A percentile compares a stretch with the other conserved stretches of the same genome.
These are phyloP conservation scores for Candida gigantensis DNA, from an alignment of 1,139 yeast species.

Conservation along the genomic window DNA sequence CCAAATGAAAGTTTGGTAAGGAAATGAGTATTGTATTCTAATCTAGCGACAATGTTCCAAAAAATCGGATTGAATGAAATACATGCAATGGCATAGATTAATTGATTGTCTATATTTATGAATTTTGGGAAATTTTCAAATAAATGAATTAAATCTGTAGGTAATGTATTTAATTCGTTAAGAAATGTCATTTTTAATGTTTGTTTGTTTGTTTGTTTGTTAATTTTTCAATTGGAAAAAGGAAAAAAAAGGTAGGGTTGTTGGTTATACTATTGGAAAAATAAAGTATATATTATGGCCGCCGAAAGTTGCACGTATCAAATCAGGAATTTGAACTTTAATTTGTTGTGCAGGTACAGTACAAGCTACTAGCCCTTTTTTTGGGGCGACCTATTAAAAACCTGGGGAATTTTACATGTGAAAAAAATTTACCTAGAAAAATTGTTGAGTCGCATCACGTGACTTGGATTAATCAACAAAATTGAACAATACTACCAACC, in stretches of 20 bases:
- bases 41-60: conserved; percentile 91
- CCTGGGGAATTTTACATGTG: conserved; percentile 1
- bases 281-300: too few species aligned
- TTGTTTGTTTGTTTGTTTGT: neutral
- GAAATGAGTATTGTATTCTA: conserved; percentile 74
- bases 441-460: too few species aligned
- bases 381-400: too few species aligned
- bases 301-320: too few species aligned
- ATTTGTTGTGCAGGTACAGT: too few species aligned
- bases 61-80: conserved; percentile 91
- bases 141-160: conserved; percentile 19
- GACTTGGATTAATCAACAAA: too few species aligned
- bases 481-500: too few species aligned
- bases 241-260: neutral
- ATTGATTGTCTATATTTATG: conserved; percentile 23
- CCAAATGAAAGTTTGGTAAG: conserved; percentile 74
- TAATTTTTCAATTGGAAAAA: neutral
- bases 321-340: too few species aligned
- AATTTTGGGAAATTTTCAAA: conserved; percentile 23
- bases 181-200: neutral
- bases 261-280: too few species aligned
- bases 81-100: conserved; percentile 47
- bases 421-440: too few species aligned
- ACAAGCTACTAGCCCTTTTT: too few species aligned
- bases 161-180: conserved; percentile 12